Percentiles rank a stretch among this genome's conserved stretches.
phyloP scores from a whole-genome alignment of 331 rosid species.

The Telfairia occidentalis region DNA sequence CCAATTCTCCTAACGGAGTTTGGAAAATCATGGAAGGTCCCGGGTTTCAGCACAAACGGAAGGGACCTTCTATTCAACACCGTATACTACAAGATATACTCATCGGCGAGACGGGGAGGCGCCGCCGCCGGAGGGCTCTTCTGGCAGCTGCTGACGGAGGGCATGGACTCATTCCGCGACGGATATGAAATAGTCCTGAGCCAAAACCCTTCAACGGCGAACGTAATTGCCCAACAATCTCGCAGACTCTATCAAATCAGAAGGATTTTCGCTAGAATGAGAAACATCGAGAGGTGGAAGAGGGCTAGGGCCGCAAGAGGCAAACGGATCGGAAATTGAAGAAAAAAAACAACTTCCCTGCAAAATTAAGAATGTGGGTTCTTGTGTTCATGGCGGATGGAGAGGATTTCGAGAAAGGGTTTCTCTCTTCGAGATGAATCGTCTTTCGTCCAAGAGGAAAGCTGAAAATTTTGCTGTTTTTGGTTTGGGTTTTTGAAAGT shows the following conservation, averaged over 20 bases:
- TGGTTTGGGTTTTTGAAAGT: background rate
- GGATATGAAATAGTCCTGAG: conserved; percentile 68
- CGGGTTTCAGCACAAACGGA: conserved; percentile 39
- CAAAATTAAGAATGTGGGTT: background rate
- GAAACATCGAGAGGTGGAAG: conserved; percentile 37
- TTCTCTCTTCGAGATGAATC: conserved; percentile 53
- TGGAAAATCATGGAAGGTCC: conserved; percentile 61
- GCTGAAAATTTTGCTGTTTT: background rate
- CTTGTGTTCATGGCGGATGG: background rate
- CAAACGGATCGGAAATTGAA: conserved; percentile 35
- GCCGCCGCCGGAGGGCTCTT: conserved; percentile 74
- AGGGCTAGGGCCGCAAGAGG: conserved; percentile 42
- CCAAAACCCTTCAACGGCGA: conserved; percentile 63
- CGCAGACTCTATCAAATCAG: conserved; percentile 42
- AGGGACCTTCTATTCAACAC: conserved; percentile 55
- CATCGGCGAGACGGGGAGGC: conserved; percentile 66
- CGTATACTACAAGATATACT: conserved; percentile 62
- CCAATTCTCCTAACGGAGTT: conserved; percentile 63
- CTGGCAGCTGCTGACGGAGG: conserved; percentile 85
- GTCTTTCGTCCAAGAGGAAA: conserved; percentile 45
- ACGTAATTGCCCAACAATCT: conserved; percentile 61
- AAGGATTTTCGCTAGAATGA: conserved; percentile 35
- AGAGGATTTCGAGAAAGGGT: conserved; percentile 13
- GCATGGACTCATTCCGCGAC: conserved; percentile 71
- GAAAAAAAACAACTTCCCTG: background rate